Evolutionary conservation across 2,329 filamentous ascomycete genomes (phyloP).

Genomic region (Sphaerostilbella broomeana): DNA sequence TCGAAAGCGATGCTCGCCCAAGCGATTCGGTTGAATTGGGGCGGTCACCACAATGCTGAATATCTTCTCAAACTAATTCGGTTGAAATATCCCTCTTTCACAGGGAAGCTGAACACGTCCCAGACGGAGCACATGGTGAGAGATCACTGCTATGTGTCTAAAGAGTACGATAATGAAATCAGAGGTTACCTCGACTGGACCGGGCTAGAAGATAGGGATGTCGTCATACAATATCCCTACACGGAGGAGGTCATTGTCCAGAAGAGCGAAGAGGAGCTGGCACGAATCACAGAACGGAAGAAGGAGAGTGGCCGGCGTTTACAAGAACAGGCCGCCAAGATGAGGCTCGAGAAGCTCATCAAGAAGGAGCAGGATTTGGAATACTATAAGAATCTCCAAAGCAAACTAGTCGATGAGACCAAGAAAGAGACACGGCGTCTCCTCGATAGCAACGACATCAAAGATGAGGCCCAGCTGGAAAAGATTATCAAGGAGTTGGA

Average conservation of each 20-base stretch:
- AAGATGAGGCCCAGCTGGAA: slow-evolving; percentile 82
- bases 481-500: slow-evolving; percentile 83
- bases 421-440: slow-evolving; percentile 89
- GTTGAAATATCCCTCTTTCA: slow-evolving; percentile 86
- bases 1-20: slow-evolving; percentile 78
- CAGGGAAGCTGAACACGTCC: slow-evolving; percentile 74
- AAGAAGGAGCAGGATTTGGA: slow-evolving; percentile 93
- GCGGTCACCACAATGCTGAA: slow-evolving; percentile 80
- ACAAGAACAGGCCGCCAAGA: slow-evolving; percentile 94
- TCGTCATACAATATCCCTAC: slow-evolving; percentile 86
- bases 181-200: slow-evolving; percentile 79
- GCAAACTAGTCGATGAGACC: slow-evolving; percentile 62
- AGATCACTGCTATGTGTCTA: slow-evolving; percentile 84
- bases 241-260: slow-evolving; percentile 85
- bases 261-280: slow-evolving; percentile 92
- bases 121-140: slow-evolving; percentile 84
- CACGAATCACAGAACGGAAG: slow-evolving; percentile 82
- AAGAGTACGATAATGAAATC: slow-evolving; percentile 75
- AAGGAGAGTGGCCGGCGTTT: slow-evolving; percentile 87
- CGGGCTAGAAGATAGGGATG: slow-evolving; percentile 80
- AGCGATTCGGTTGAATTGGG: slow-evolving; percentile 89
- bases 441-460: slow-evolving; percentile 84
- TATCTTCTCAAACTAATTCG: slow-evolving; percentile 84
- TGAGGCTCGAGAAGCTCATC: slow-evolving; percentile 90
- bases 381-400: slow-evolving; percentile 82